phyloP scores from a whole-genome alignment of 106 monocot species.

The Platanthera guangdongensis region DNA sequence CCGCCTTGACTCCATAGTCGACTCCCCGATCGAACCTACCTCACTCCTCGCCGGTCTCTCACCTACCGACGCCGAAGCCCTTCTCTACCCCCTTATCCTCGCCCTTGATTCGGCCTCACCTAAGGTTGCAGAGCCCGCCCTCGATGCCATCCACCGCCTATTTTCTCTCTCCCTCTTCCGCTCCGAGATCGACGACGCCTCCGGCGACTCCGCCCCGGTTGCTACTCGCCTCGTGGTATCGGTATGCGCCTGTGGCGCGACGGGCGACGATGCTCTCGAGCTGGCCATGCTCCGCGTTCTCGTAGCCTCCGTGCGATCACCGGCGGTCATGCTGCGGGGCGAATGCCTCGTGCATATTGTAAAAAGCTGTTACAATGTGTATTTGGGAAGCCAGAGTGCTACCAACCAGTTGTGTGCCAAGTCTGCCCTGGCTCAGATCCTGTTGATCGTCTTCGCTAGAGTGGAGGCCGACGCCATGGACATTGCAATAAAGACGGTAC shows the following conservation, averaged over 20 bases:
- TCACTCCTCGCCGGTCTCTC: constrained; percentile 27
- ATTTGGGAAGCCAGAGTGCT: constrained; percentile 60
- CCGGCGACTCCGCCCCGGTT: constrained; percentile 13
- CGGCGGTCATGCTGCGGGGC: constrained; percentile 39
- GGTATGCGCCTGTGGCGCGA: constrained; percentile 28
- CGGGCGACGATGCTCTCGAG: constrained; percentile 67
- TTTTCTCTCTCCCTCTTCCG: constrained; percentile 33
- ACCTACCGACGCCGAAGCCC: constrained; percentile 11
- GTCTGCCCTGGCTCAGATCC: constrained; percentile 63
- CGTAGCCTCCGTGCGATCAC: constrained; percentile 59
- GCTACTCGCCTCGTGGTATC: constrained; percentile 29
- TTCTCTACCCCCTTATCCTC: constrained; percentile 24
- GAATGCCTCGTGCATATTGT: constrained; percentile 61
- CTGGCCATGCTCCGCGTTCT: constrained; percentile 56
- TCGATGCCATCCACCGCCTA: constrained; percentile 53
- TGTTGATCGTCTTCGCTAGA: constrained; percentile 54
- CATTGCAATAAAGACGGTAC: constrained; percentile 35
- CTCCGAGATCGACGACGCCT: constrained; percentile 20
- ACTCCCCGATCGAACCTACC: constrained; percentile 10
- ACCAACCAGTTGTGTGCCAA: constrained; percentile 79
- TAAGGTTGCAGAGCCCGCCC: constrained; percentile 49
- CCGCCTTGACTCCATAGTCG: constrained; percentile 23
- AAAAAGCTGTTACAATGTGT: constrained; percentile 85
- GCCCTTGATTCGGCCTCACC: constrained; percentile 26
- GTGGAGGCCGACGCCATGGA: constrained; percentile 53